Percentiles rank a stretch among this genome's conserved stretches.
These are phyloP conservation scores for Solanum neorickii DNA, from an alignment of 257 asterid genomes.

Conservation along the genomic window DNA sequence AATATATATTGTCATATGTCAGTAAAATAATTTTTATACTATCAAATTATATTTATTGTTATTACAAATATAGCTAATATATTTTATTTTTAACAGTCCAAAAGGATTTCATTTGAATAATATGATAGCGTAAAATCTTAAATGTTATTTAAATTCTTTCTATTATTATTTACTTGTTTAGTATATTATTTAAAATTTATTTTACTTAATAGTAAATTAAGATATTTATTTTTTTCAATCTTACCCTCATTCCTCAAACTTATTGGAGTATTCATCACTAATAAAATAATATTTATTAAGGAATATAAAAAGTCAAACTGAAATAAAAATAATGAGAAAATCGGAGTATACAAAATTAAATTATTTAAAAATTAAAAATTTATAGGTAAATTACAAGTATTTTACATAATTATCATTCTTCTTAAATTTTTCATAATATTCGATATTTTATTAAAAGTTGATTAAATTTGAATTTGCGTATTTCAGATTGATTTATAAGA, in stretches of 20 bases:
- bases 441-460: background rate
- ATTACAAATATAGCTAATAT: background rate
- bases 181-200: background rate
- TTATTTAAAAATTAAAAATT: background rate
- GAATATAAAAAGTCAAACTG: background rate
- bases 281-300: background rate
- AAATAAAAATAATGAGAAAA: background rate
- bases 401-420: background rate
- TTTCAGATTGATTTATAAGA: background rate
- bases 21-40: background rate
- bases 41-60: background rate
- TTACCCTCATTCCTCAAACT: background rate
- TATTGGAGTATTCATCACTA: background rate
- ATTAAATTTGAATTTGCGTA: accelerated
- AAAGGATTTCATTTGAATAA: background rate
- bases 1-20: background rate
- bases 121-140: background rate
- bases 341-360: background rate
- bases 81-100: background rate
- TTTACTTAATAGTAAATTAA: background rate
- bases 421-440: background rate
- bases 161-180: background rate
- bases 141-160: background rate
- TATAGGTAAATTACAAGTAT: background rate
- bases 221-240: background rate